These are phyloP conservation scores for Scenedesmus sp. DNA, from an alignment of 163 green algal species.

Conservation along the genomic window DNA sequence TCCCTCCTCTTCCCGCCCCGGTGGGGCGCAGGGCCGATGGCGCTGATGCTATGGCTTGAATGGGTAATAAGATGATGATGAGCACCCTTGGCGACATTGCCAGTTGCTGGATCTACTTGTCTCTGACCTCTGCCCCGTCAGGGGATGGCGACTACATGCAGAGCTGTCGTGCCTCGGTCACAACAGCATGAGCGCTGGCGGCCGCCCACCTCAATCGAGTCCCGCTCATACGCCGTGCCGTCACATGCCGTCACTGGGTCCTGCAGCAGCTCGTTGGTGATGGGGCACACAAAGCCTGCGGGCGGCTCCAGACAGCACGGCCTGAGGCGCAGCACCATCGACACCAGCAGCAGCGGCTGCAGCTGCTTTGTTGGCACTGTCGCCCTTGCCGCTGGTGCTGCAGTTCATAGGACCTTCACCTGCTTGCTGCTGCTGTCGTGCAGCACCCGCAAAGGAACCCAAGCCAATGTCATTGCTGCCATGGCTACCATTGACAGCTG, in stretches of 20 bases:
- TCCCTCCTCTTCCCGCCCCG: too few relatives aligned
- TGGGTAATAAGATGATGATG: too few relatives aligned
- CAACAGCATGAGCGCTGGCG: neutral
- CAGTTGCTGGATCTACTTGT: too few relatives aligned
- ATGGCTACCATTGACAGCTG: neutral
- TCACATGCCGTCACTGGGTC: constrained; percentile 44
- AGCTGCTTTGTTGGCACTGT: neutral
- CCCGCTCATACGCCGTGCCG: constrained; percentile 33
- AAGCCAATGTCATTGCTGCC: neutral
- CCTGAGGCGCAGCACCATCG: neutral
- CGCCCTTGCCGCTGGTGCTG: neutral
- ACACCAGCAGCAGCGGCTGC: neutral
- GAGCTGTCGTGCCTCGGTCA: neutral
- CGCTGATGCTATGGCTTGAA: too few relatives aligned
- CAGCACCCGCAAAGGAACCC: neutral
- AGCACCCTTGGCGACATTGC: too few relatives aligned
- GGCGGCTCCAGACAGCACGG: constrained; percentile 21
- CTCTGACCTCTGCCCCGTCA: too few relatives aligned
- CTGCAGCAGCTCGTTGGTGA: constrained; percentile 36
- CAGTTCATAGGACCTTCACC: neutral
- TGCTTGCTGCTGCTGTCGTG: neutral
- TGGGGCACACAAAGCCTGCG: constrained; percentile 35
- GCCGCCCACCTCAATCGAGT: constrained; percentile 37
- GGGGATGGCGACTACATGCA: too few relatives aligned
- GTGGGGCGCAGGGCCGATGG: too few relatives aligned